Evolutionary conservation across 2,329 filamentous ascomycete species (phyloP).

Genomic region (Colletotrichum tamarilloi): DNA sequence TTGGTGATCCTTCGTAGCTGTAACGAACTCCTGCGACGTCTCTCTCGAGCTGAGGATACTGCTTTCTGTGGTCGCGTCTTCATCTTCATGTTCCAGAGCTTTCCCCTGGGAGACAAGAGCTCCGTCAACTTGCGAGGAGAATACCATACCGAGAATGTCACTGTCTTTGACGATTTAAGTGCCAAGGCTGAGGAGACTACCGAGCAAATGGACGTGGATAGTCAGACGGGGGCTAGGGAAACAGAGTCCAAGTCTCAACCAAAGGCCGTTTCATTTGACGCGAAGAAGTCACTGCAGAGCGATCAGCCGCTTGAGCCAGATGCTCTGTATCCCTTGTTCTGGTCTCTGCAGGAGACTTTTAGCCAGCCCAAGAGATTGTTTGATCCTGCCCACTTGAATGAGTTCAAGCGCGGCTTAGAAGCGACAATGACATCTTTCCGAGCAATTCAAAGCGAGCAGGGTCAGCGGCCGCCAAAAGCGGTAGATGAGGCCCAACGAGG

Average conservation of each 20-base stretch:
- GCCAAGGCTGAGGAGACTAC: conserved; percentile 43
- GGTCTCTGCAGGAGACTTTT: conserved; percentile 92
- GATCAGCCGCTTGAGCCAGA: conserved; percentile 73
- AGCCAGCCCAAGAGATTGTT: conserved; percentile 90
- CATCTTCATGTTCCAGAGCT: conserved; percentile 98
- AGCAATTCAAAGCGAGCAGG: conserved; percentile 60
- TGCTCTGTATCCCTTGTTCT: conserved; percentile 89
- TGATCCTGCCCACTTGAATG: conserved; percentile 74
- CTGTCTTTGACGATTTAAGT: conserved; percentile 76
- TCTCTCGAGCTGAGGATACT: conserved; percentile 96
- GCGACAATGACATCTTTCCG: conserved; percentile 69
- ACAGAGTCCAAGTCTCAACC: conserved; percentile 45
- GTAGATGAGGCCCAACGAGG: conserved; percentile 73
- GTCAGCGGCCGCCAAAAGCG: conserved; percentile 59
- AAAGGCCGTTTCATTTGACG: conserved; percentile 58
- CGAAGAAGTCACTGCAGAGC: conserved; percentile 52
- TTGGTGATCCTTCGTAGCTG: conserved; percentile 92
- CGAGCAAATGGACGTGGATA: conserved; percentile 76
- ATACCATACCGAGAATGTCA: conserved; percentile 95
- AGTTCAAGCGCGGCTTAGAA: conserved; percentile 83
- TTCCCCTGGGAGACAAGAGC: conserved; percentile 95
- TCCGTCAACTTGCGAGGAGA: conserved; percentile 96
- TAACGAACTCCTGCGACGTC: conserved; percentile 91
- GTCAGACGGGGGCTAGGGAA: conserved; percentile 50
- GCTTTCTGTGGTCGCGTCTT: conserved; percentile 98